Conservation (phyloP, 345 rosid genomes). For the Heritiera fomes region DNA sequence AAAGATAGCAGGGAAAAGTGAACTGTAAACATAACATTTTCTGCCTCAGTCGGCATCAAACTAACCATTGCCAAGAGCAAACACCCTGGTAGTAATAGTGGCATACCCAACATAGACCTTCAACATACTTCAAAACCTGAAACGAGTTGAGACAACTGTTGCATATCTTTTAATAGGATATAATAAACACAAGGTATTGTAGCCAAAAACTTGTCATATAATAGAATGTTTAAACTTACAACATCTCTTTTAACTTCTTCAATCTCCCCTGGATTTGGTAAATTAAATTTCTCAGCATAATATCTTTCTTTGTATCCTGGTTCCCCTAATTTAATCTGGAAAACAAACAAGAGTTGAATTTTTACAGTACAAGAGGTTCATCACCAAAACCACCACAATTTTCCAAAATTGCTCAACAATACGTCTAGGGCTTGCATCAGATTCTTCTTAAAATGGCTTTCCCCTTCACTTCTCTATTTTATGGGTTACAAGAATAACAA, state of each 20-base stretch:
- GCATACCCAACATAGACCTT: slow-evolving; percentile 98
- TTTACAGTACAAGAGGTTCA: slow-evolving; percentile 1
- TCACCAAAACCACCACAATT: not conserved
- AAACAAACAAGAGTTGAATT: slow-evolving; percentile 6
- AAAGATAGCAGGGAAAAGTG: not conserved
- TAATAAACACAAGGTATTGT: not conserved
- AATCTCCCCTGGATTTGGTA: slow-evolving; percentile 59
- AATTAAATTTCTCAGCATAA: slow-evolving; percentile 77
- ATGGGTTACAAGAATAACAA: not conserved
- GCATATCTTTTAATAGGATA: not conserved
- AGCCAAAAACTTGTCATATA: not conserved
- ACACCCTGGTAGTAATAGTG: slow-evolving; percentile 96
- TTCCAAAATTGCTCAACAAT: not conserved
- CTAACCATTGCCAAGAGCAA: slow-evolving; percentile 97
- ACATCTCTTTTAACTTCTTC: slow-evolving; percentile 67
- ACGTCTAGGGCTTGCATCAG: not conserved
- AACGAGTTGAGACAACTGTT: slow-evolving; percentile 25
- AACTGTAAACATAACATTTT: not conserved
- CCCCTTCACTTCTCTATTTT: slow-evolving; percentile 4
- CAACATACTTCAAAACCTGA: slow-evolving; percentile 90
- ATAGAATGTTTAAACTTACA: slow-evolving; percentile 47
- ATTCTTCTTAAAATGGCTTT: not conserved
- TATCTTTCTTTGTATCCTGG: slow-evolving; percentile 96
- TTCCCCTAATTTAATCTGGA: slow-evolving; percentile 88
- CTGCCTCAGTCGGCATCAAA: slow-evolving; percentile 19